These are phyloP conservation scores for Dictyostelium firmibasis DNA, from an alignment of 78 protist genomes.

Conservation along the genomic window DNA sequence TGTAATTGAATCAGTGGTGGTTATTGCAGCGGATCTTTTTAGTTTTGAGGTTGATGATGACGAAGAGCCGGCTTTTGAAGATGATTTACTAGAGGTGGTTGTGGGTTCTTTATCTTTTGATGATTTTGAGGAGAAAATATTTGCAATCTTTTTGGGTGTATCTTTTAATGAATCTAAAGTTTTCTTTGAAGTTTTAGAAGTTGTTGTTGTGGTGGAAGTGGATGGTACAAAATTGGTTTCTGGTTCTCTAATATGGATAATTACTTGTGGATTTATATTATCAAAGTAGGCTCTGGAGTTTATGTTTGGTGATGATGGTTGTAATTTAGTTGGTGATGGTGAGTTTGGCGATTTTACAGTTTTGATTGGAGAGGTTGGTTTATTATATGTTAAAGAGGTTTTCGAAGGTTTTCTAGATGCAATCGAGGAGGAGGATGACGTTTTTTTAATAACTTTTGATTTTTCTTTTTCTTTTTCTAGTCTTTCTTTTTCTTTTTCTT, in stretches of 20 bases:
- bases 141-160: constrained; percentile 10
- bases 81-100: not conserved
- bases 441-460: not conserved
- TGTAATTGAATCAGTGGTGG: not conserved
- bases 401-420: not conserved
- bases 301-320: not conserved
- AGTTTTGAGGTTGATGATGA: not conserved
- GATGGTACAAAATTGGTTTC: not conserved
- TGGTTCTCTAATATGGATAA: not conserved
- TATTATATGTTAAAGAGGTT: not conserved
- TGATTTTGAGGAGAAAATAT: not conserved
- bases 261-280: not conserved
- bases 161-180: not conserved
- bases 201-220: not conserved
- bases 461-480: not conserved
- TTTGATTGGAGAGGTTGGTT: not conserved
- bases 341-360: not conserved
- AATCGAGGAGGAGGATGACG: not conserved
- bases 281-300: not conserved
- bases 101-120: not conserved
- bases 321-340: not conserved
- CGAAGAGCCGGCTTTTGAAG: not conserved
- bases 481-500: not conserved
- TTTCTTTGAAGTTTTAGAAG: not conserved
- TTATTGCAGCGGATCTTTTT: not conserved